A percentile compares a stretch with the other conserved stretches of the same genome.
Evolutionary conservation across 2,329 filamentous ascomycete species (phyloP).

Genomic region (Westerdykella aurantiaca): DNA sequence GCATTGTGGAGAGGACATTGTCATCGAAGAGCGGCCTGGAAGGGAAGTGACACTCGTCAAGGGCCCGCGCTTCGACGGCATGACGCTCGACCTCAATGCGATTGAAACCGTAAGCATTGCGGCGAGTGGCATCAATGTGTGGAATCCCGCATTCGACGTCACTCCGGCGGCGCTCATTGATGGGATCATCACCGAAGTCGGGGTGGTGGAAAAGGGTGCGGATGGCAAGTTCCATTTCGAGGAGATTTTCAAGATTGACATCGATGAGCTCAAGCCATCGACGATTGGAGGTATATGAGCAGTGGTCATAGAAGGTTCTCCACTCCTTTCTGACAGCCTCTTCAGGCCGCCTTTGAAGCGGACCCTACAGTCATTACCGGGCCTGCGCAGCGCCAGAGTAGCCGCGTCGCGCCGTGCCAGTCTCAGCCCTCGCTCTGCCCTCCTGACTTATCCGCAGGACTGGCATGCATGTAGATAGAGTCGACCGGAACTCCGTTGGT

Average conservation of each 20-base stretch:
- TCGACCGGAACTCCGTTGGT: too few relatives aligned
- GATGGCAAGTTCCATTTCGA: conserved; percentile 63
- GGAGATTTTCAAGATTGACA: conserved; percentile 34
- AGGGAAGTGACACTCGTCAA: conserved; percentile 81
- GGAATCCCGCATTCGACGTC: conserved; percentile 97
- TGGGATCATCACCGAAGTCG: conserved; percentile 87
- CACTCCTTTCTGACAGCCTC: not conserved
- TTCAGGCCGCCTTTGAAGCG: not conserved
- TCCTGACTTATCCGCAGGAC: too few relatives aligned
- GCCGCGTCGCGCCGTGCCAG: too few relatives aligned
- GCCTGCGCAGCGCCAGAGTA: too few relatives aligned
- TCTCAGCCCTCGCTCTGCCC: too few relatives aligned
- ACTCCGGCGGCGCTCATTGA: conserved; percentile 87
- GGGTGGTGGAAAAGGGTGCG: conserved; percentile 70
- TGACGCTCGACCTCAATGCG: conserved; percentile 56
- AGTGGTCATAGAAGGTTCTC: not conserved
- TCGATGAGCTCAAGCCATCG: conserved; percentile 22
- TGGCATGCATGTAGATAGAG: too few relatives aligned
- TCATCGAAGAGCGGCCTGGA: conserved; percentile 79
- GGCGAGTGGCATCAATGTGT: conserved; percentile 69
- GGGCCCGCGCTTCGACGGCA: conserved; percentile 63
- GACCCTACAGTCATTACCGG: too few relatives aligned
- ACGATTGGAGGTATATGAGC: conserved; percentile 27
- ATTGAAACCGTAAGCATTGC: conserved; percentile 75
- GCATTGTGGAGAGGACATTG: conserved; percentile 68